Base-by-base conservation (phyloP, 1,284 basidiomycete genomes). In the Xerocomus minutiporus region DNA sequence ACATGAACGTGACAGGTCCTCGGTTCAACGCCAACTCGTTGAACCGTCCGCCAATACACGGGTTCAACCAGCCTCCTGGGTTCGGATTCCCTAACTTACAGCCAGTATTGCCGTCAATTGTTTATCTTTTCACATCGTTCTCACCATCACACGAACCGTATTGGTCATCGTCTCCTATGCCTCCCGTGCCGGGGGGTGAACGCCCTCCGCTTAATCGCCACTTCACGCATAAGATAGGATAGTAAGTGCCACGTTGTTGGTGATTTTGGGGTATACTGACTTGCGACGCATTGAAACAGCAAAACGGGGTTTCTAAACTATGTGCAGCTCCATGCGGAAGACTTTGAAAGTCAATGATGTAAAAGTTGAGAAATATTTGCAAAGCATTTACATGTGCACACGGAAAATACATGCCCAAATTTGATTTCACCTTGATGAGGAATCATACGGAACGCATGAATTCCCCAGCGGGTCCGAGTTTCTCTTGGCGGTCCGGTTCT, bases 51-150 rank as follows among this genome's bases (percentile, higher is more conserved):
- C 56, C 62, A 17, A 52, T 26, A 29, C 61, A 62, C n/a, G 55
- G 54, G 12, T 46, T 64, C 44, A 46, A 48, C 20, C 61, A 61
- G n/a, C 50, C 54, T n/a, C 31, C 47, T 17, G 43, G 50, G 1
- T 55, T 60, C 31, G 54, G 54, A 17, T 53, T 51, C 11, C 46
- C 52, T 17, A 28, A 50, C 26, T 15, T 31, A 34, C 54, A 53
- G 26, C 59, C 63, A 1, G 48, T 57, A n/a, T 61, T 72, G 25
- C 65, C 69, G 1, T 65, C 71, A 34, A 67, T 76, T 55, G 66
- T 61, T n/a, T 70, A 76, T 50, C 62, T 75, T 23, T 68, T 71
- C 31, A 75, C 74, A 0, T 71, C 72, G 1, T 53, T 57, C 29
- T 56, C 59, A 38, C 51, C 61, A 3, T 59, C 58, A 3, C 68